A percentile compares a stretch with the other conserved stretches of the same genome.
phyloP scores from a whole-genome alignment of 495 filamentous ascomycete species.

The Paragyromitra xinjiangensis region DNA sequence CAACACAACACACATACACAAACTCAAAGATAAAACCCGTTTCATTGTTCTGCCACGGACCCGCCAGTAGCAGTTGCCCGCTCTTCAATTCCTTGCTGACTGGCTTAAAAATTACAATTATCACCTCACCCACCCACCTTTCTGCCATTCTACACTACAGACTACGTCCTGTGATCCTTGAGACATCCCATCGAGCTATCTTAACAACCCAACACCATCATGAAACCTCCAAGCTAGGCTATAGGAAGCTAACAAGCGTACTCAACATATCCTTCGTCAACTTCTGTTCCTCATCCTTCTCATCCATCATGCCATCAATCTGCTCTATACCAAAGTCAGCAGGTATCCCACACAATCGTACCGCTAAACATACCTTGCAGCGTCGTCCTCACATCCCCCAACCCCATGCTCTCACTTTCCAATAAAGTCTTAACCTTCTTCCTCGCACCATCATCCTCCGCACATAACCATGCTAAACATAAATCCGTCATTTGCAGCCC shows the following conservation, averaged over 20 bases:
- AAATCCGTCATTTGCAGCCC: constrained; percentile 86
- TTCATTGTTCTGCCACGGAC: neutral
- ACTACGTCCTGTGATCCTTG: neutral
- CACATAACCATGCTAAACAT: constrained; percentile 89
- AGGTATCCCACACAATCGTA: constrained; percentile 16
- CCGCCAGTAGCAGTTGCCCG: neutral
- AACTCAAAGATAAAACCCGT: neutral
- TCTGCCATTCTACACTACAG: constrained; percentile 11
- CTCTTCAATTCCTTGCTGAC: neutral
- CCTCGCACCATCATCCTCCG: constrained; percentile 85
- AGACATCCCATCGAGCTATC: too few species aligned
- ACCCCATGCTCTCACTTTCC: constrained; percentile 71
- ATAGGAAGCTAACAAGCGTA: constrained; percentile 69
- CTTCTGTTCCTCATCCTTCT: constrained; percentile 67
- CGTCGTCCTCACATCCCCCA: constrained; percentile 71
- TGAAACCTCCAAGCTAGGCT: constrained; percentile 1
- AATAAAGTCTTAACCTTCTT: constrained; percentile 70
- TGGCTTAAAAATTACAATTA: constrained; percentile 51
- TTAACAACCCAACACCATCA: neutral
- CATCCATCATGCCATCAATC: constrained; percentile 66
- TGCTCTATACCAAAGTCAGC: constrained; percentile 62
- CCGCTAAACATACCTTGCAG: constrained; percentile 67
- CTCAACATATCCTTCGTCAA: constrained; percentile 73
- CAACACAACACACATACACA: neutral
- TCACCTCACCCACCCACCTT: neutral